Evolutionary conservation across 306 rosid genomes (phyloP), one percentile per base, ranked within the genome.

Genomic region (Malus sylvestris): DNA sequence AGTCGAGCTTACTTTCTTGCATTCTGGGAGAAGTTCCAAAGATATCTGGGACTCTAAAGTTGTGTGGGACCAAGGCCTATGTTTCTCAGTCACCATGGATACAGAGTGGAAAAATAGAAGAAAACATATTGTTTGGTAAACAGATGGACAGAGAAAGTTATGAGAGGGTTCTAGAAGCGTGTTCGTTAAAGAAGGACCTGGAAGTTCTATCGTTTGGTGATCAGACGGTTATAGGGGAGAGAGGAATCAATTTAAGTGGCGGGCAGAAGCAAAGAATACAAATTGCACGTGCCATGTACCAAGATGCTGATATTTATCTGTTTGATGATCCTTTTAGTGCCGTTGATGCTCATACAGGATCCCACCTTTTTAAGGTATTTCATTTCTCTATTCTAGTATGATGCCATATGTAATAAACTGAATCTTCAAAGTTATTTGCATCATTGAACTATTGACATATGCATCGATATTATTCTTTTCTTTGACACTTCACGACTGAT

Each of bases 321-420:
- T 88, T 89, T 73, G 97, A 90, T 61, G 97, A 93, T 86, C 97
- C 97, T n/a, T 93, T 93, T 72, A 93, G 96, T 78, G 97, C 94
- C 60, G 92, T 93, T 35, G 97, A 90, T 86, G 97, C 96, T 79
- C 97, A 93, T 81, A 93, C 97, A 20, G 96, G 96, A 85, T 93
- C 96, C 20, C 96, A 90, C 79, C 82, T 90, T 73, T 91, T 89
- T 57, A 89, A 86, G 97, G 92, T 88, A 79, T 79, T 75, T 60
- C 70, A 14, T 32, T 59, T 46, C 67, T 62, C 49, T 77, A 23
- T 14, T 82, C 64, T 16, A 68, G 40, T 40, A 29, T 73, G 38
- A 68, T 60, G 68, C 44, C 67, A 57, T 85, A 13, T 30, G 22
- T 14, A 63, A 14, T 42, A 63, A 51, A 22, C 5, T 27, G 51